A percentile compares a stretch with the other conserved stretches of the same genome.
phyloP scores from a whole-genome alignment of 805 yeast species.

The Cyberlindnera bimundalis region DNA sequence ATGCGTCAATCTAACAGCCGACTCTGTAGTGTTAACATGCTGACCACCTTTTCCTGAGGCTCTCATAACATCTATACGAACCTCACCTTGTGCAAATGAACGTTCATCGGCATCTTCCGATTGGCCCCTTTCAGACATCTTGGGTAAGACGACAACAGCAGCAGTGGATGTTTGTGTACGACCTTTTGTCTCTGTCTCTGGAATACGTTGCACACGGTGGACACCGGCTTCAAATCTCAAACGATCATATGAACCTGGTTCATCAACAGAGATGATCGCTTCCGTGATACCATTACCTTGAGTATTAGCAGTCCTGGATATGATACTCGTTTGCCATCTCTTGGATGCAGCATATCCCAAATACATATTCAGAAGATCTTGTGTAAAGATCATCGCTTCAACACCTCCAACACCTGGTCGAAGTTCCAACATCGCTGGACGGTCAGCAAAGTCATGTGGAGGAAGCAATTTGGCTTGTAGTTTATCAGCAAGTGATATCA shows the following conservation, averaged over 20 bases:
- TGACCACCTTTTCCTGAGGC: constrained; percentile 98
- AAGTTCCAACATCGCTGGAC: constrained; percentile 75
- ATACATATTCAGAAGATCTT: constrained; percentile 81
- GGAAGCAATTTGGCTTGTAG: constrained; percentile 68
- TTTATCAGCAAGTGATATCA: constrained; percentile 39
- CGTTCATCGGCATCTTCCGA: constrained; percentile 54
- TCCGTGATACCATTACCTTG: constrained; percentile 68
- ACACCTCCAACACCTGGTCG: constrained; percentile 97
- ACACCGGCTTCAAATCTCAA: constrained; percentile 90
- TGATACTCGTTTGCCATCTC: constrained; percentile 63
- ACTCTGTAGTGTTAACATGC: constrained; percentile 95
- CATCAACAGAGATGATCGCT: constrained; percentile 71
- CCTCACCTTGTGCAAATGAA: constrained; percentile 79
- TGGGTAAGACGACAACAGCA: constrained; percentile 91
- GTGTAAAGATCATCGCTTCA: constrained; percentile 86
- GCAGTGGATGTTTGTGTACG: constrained; percentile 95
- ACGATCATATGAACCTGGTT: constrained; percentile 70
- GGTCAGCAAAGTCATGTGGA: constrained; percentile 69
- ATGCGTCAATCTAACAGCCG: constrained; percentile 92
- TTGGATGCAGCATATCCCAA: constrained; percentile 59
- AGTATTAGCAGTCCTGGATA: constrained; percentile 53
- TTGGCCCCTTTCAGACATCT: constrained; percentile 53
- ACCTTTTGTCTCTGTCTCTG: constrained; percentile 91
- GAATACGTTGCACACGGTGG: constrained; percentile 92
- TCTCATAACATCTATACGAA: constrained; percentile 94